Conservation (phyloP, 305 asterid genomes). For the Fraxinus sp. region DNA sequence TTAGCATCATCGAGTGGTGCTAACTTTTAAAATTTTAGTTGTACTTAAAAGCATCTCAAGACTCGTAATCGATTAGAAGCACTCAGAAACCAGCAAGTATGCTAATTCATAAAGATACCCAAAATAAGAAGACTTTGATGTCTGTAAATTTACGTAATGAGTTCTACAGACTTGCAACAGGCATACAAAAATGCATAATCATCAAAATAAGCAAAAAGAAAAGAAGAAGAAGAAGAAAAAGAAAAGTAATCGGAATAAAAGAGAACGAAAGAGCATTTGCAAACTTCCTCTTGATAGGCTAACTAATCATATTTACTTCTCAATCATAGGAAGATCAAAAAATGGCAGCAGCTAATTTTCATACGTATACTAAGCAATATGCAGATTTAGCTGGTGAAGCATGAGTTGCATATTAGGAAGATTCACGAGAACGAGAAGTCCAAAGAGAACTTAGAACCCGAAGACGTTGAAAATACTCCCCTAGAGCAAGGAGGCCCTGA, state of each 20-base stretch:
- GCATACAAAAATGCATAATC: constrained; percentile 12
- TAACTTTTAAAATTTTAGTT: background rate
- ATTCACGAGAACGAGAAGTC: constrained; percentile 47
- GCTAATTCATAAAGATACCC: constrained; percentile 7
- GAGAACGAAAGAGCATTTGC: constrained; percentile 21
- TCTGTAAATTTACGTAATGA: constrained; percentile 23
- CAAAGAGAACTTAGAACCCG: constrained; percentile 62
- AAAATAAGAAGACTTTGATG: constrained; percentile 18
- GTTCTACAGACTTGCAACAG: constrained; percentile 9
- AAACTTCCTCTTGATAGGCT: constrained; percentile 40
- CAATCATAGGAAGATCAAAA: constrained; percentile 37
- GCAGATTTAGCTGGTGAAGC: constrained; percentile 17
- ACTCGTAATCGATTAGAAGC: background rate
- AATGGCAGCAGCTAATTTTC: constrained; percentile 33
- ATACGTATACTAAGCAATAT: constrained; percentile 24
- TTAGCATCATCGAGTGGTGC: background rate
- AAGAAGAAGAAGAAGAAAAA: background rate
- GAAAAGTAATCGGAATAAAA: background rate
- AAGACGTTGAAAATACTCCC: constrained; percentile 73
- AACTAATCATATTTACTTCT: constrained; percentile 39
- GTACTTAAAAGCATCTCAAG: background rate
- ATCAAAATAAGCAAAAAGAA: background rate
- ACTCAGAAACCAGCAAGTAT: background rate
- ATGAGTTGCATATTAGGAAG: constrained; percentile 28
- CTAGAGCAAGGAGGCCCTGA: constrained; percentile 63